These are phyloP conservation scores for Starmerella sp. DNA, from an alignment of 805 yeast genomes.

Conservation along the genomic window DNA sequence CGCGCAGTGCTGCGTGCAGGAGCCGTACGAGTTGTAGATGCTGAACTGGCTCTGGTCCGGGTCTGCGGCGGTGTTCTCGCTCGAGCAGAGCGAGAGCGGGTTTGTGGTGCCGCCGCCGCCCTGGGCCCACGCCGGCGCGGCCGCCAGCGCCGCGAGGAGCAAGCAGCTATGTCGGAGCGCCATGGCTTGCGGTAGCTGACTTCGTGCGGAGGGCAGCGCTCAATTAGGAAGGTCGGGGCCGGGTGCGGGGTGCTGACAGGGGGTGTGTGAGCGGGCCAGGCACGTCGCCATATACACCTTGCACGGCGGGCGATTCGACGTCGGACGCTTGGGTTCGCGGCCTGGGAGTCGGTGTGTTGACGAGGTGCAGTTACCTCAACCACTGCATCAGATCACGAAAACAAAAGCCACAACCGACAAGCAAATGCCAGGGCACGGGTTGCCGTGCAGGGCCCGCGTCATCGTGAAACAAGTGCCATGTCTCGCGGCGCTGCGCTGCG, in stretches of 20 bases:
- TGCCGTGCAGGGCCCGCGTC: background rate
- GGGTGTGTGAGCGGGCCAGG: background rate
- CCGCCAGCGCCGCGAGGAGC: background rate
- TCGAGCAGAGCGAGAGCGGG: slow-evolving; percentile 30
- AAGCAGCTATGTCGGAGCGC: background rate
- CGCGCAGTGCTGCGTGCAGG: slow-evolving; percentile 39
- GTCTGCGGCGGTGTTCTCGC: slow-evolving; percentile 33
- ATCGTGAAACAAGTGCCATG: background rate
- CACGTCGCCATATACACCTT: background rate
- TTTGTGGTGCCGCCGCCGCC: slow-evolving; percentile 11
- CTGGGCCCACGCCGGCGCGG: background rate
- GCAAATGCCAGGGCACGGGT: slow-evolving; percentile 4
- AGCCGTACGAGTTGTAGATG: slow-evolving; percentile 39
- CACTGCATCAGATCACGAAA: background rate
- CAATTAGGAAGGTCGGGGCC: background rate
- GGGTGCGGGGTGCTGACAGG: background rate
- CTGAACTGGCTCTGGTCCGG: slow-evolving; percentile 12
- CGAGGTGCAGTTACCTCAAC: background rate
- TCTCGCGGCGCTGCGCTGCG: too few relatives aligned
- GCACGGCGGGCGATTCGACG: background rate
- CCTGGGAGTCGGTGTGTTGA: background rate
- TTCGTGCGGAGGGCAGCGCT: background rate
- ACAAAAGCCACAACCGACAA: background rate
- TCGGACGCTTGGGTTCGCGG: background rate
- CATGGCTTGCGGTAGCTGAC: background rate